Evolutionary conservation across 2,329 filamentous ascomycete species (phyloP), one percentile per base, ranked within the genome.

Genomic region (Zasmidium cellare): DNA sequence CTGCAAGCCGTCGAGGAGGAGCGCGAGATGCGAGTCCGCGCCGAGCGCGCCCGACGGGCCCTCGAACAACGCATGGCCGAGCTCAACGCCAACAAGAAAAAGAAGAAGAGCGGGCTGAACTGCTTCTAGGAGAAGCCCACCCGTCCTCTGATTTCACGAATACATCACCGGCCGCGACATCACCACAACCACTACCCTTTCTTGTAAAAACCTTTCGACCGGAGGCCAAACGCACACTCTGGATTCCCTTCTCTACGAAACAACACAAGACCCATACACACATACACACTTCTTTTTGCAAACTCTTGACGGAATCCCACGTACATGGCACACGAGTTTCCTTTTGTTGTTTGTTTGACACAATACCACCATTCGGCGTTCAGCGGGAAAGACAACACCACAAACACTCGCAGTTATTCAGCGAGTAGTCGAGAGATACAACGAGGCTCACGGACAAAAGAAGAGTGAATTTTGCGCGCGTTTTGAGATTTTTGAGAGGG

Each of bases 1-100:
- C 83, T 97, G 66, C 91, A 96, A 74, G 90, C 92, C 60, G 91
- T 97, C 20, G 96, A 99, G 74, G 93, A 99, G 76, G 94, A 99
- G 82, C 86, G 93, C 68, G 93, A 91, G 79, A 96, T 96, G 78
- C 84, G 94, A 60, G 84, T 91, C 64, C 90, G 93, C 62, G 92
- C 96, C 35, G 94, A 99, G 79, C 86, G 89, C 64, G 94, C 94
- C 46, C 84, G 90, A 54, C 90, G 89, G 41, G 90, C 96, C 70
- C 84, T 99, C 23, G 93, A 99, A 77, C 91, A 96, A 79, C 86
- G 93, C 56, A 99, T 82, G 79, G 72, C 72, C 48, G 76, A 77
- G 55, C 74, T 99, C 87, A 92, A 93, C 70, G 88, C 90, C 58
- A 88, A 94, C 74, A 92, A 88, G 77, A 88, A 90, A 78, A 88